Conservation (phyloP, 176 grass and related monocot species). For the Rhynchospora pubera region DNA sequence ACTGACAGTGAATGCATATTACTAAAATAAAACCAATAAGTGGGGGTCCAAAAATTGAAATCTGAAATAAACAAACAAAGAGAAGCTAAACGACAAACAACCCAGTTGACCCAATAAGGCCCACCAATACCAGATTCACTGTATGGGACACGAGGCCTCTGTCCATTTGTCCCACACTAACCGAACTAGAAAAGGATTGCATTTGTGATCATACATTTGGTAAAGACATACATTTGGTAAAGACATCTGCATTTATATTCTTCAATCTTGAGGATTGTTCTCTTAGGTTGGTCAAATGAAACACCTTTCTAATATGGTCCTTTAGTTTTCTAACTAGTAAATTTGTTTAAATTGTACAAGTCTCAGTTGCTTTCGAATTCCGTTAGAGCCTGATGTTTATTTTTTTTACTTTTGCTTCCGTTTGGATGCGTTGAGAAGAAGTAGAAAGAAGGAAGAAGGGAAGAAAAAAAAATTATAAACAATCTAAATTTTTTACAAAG, state of each 20-base stretch:
- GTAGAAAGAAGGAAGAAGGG: no score
- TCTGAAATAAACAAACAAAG: neutral
- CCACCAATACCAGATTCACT: slow-evolving; percentile 16
- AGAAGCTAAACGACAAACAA: neutral
- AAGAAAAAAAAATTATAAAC: no score
- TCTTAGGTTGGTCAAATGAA: neutral
- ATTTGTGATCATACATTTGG: neutral
- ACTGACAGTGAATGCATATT: neutral
- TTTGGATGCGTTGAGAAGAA: no score
- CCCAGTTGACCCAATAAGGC: slow-evolving; percentile 12
- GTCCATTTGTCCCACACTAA: slow-evolving; percentile 2
- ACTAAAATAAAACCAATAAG: neutral
- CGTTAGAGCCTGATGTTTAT: no score
- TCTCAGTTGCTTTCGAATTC: no score
- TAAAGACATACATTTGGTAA: no score
- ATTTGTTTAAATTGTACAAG: no score
- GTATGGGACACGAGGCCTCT: neutral
- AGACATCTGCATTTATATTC: neutral
- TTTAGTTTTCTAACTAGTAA: no score
- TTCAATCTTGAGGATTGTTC: neutral
- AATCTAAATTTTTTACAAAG: no score
- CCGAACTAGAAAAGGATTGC: neutral
- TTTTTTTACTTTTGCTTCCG: no score
- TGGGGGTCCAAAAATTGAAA: neutral
- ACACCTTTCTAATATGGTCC: no score